Evolutionary conservation across 352 stramenopile genomes (phyloP).

Genomic region (Phytophthora pini): DNA sequence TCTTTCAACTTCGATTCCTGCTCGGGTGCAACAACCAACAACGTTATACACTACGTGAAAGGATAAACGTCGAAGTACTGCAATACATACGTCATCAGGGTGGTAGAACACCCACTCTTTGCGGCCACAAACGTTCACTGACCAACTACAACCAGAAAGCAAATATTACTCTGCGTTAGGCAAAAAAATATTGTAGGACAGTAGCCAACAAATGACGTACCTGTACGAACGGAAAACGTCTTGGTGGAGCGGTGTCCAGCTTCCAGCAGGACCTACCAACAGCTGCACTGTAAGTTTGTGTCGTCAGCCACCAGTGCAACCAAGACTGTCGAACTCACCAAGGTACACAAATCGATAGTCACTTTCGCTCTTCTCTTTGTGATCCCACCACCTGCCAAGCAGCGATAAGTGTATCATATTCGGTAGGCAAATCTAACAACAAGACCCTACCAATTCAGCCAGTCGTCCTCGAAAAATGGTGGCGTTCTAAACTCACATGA

Average conservation of each 20-base stretch:
- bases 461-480: constrained; percentile 90
- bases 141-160: constrained; percentile 81
- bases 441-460: constrained; percentile 87
- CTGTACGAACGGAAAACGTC: constrained; percentile 97
- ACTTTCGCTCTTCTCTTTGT: constrained; percentile 61
- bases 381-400: constrained; percentile 74
- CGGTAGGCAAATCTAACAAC: not conserved
- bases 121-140: constrained; percentile 94
- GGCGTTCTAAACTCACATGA: constrained; percentile 63
- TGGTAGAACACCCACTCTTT: constrained; percentile 95
- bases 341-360: constrained; percentile 99
- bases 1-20: constrained; percentile 85
- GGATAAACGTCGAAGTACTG: not conserved
- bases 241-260: constrained; percentile 93
- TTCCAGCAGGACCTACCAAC: constrained; percentile 77
- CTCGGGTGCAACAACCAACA: not conserved
- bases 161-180: not conserved
- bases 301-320: not conserved
- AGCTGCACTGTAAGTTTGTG: constrained; percentile 1
- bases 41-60: constrained; percentile 3
- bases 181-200: too few species aligned
- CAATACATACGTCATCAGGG: constrained; percentile 68
- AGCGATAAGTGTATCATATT: too few species aligned
- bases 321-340: constrained; percentile 40
- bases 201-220: constrained; percentile 26